These are phyloP conservation scores for Sporothrix luriei DNA, from an alignment of 2,329 filamentous ascomycete species.

Conservation along the genomic window DNA sequence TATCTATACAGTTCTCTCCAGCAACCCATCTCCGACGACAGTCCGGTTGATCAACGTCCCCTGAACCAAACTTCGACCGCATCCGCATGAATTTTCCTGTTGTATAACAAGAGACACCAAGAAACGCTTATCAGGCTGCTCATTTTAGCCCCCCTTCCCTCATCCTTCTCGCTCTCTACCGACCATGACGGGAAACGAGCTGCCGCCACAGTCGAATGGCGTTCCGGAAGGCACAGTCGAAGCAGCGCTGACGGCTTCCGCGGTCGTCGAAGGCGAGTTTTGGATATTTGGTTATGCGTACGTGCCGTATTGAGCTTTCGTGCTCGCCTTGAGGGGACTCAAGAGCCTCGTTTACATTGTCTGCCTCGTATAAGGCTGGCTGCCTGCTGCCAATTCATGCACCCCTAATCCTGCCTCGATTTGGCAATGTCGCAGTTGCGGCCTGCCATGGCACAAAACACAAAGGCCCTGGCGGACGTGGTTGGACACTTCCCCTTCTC, in stretches of 20 bases:
- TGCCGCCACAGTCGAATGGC: neutral
- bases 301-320: slow-evolving; percentile 21
- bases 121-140: neutral
- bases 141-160: neutral
- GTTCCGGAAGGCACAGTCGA: slow-evolving; percentile 16
- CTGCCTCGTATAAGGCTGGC: neutral
- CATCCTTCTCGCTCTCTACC: neutral
- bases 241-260: slow-evolving; percentile 20
- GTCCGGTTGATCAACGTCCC: neutral
- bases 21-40: neutral
- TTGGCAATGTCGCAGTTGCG: slow-evolving; percentile 6
- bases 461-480: neutral
- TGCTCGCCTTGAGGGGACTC: neutral
- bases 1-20: neutral
- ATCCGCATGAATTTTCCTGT: neutral
- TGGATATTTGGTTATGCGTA: slow-evolving; percentile 98
- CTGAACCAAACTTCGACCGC: neutral
- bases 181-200: slow-evolving; percentile 25
- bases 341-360: slow-evolving; percentile 3
- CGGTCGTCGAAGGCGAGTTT: slow-evolving; percentile 60
- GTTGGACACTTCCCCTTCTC: neutral
- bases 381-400: neutral
- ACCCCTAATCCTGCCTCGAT: slow-evolving; percentile 7
- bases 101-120: neutral
- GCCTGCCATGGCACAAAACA: neutral